Evolutionary conservation across 352 stramenopile genomes (phyloP).

Genomic region (Pythium monospermum): DNA sequence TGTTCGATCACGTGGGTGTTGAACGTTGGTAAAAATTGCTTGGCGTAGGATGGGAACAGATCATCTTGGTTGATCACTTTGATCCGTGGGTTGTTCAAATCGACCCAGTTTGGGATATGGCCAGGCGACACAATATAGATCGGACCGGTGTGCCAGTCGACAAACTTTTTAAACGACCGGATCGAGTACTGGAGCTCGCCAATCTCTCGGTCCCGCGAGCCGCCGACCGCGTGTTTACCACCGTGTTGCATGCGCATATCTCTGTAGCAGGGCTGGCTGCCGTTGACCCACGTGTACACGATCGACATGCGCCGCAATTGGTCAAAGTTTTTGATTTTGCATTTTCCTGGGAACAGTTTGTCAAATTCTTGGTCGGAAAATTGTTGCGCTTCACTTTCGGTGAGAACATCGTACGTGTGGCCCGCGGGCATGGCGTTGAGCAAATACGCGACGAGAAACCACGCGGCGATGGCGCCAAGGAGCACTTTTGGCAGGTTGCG

Average conservation of each 20-base stretch:
- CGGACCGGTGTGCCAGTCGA: slow-evolving; percentile 76
- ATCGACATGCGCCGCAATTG: slow-evolving; percentile 80
- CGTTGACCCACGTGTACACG: slow-evolving; percentile 89
- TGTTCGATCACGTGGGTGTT: slow-evolving; percentile 89
- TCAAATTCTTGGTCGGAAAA: slow-evolving; percentile 43
- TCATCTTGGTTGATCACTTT: slow-evolving; percentile 87
- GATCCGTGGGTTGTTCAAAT: slow-evolving; percentile 75
- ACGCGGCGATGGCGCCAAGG: slow-evolving; percentile 27
- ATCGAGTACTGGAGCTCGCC: slow-evolving; percentile 88
- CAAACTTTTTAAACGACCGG: slow-evolving; percentile 77
- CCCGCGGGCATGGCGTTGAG: slow-evolving; percentile 32
- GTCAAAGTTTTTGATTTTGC: slow-evolving; percentile 85
- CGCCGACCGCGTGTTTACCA: slow-evolving; percentile 64
- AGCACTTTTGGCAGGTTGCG: slow-evolving; percentile 58
- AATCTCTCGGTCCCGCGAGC: slow-evolving; percentile 82
- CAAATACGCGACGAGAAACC: slow-evolving; percentile 41
- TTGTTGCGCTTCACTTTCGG: slow-evolving; percentile 24
- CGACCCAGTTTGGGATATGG: slow-evolving; percentile 81
- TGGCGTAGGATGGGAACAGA: slow-evolving; percentile 78
- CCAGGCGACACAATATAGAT: slow-evolving; percentile 84
- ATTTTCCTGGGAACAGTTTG: slow-evolving; percentile 66
- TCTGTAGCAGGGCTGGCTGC: slow-evolving; percentile 81
- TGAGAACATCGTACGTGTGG: slow-evolving; percentile 30
- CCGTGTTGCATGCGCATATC: slow-evolving; percentile 55
- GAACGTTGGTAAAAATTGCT: slow-evolving; percentile 76